Evolutionary conservation across 2,329 filamentous ascomycete genomes (phyloP).

Genomic region (Microsporum canis): DNA sequence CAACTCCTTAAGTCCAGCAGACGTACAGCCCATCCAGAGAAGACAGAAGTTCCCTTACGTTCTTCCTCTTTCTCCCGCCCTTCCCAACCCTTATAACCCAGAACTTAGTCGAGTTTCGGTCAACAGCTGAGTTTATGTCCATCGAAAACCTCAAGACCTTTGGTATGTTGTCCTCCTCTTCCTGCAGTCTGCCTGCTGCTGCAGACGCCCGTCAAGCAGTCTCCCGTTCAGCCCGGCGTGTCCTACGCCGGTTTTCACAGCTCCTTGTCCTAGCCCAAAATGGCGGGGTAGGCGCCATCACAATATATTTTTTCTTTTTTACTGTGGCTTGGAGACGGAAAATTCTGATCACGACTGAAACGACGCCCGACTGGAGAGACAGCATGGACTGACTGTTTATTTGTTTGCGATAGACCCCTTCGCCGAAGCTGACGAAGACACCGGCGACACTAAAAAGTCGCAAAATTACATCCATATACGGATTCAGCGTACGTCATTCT

Average conservation of each 20-base stretch:
- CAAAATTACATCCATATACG: constrained; percentile 99
- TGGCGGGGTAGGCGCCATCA: constrained; percentile 28
- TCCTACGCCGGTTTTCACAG: constrained; percentile 3
- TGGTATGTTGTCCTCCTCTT: constrained; percentile 48
- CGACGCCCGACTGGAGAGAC: background rate
- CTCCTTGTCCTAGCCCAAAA: constrained; percentile 12
- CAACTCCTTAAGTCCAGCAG: background rate
- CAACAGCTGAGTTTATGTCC: constrained; percentile 86
- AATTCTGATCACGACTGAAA: background rate
- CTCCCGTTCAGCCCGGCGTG: background rate
- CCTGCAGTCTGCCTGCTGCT: background rate
- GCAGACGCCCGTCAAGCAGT: background rate
- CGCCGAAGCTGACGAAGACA: constrained; percentile 99
- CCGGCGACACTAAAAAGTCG: constrained; percentile 80
- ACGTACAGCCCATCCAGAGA: background rate
- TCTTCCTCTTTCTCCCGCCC: constrained; percentile 8
- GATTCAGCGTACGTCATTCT: constrained; percentile 73
- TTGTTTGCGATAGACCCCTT: constrained; percentile 70
- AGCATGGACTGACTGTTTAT: constrained; percentile 2
- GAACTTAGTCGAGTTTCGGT: constrained; percentile 39
- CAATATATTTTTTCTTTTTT: constrained; percentile 3
- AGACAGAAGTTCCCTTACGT: constrained; percentile 10
- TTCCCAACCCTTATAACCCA: constrained; percentile 22
- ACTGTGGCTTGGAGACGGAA: constrained; percentile 15
- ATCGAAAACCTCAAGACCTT: constrained; percentile 98